Conservation (phyloP, 225 moss, liverwort and hornwort species). For the Ulota crispa region DNA sequence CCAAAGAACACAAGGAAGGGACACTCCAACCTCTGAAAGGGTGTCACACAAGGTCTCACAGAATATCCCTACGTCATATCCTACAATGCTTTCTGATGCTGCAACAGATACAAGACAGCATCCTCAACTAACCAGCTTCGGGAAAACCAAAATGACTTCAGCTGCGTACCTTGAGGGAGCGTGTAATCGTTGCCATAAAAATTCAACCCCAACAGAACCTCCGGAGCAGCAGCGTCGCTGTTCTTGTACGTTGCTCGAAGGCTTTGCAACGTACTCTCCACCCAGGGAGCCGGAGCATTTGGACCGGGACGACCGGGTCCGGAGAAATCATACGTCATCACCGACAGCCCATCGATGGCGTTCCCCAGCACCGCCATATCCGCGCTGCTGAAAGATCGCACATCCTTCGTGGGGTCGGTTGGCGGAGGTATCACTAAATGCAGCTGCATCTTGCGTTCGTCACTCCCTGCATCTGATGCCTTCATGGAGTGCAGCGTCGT, state of each 20-base stretch:
- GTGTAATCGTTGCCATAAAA: constrained; percentile 90
- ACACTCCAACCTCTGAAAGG: not conserved
- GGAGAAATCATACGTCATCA: constrained; percentile 97
- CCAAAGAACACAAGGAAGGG: not conserved
- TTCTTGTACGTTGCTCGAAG: constrained; percentile 30
- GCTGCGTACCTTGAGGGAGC: constrained; percentile 70
- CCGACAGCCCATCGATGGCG: constrained; percentile 80
- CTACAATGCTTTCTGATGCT: not conserved
- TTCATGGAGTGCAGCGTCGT: constrained; percentile 59
- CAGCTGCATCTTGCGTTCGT: constrained; percentile 53
- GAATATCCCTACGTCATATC: not conserved
- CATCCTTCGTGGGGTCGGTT: constrained; percentile 49
- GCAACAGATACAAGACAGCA: not conserved
- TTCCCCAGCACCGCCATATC: constrained; percentile 64
- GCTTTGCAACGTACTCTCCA: constrained; percentile 53
- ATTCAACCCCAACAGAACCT: constrained; percentile 76
- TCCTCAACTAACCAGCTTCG: not conserved
- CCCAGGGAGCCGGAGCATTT: constrained; percentile 88
- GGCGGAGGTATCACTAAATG: constrained; percentile 85
- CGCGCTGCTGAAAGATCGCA: constrained; percentile 51
- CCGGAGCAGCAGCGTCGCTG: constrained; percentile 31
- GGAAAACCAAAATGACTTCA: not conserved
- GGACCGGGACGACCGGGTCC: constrained; percentile 81
- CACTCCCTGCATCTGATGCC: constrained; percentile 41
- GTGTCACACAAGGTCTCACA: not conserved